Conservation (phyloP, 108 stramenopile species). For the Stephanodiscus minutulus region DNA sequence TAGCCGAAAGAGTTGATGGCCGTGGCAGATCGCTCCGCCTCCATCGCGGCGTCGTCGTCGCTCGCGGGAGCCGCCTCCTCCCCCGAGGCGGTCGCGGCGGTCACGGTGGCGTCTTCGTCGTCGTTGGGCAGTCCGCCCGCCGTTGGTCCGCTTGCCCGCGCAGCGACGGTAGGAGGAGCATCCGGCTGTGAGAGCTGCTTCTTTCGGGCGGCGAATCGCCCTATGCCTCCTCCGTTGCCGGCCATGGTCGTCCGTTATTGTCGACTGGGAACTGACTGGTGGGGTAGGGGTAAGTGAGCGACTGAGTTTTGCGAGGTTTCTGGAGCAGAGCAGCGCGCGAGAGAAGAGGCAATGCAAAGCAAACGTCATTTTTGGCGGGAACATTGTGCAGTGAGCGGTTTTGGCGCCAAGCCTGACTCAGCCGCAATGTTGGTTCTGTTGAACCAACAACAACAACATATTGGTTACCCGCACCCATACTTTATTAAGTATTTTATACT, state of each 20-base stretch:
- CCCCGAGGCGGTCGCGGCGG: background rate
- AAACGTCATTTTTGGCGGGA: too few species aligned
- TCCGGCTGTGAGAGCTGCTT: background rate
- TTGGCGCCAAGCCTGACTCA: too few species aligned
- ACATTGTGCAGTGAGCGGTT: too few species aligned
- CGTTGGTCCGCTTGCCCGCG: background rate
- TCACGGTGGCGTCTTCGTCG: background rate
- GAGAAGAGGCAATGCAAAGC: too few species aligned
- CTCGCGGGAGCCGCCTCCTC: background rate
- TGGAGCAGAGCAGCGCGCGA: too few species aligned
- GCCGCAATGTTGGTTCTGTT: too few species aligned
- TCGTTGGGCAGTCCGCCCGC: background rate
- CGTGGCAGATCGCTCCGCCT: background rate
- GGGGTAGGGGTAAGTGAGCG: too few species aligned
- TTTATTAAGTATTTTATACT: too few species aligned
- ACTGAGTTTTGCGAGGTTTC: too few species aligned
- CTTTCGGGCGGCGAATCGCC: slow-evolving; percentile 15
- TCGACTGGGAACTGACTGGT: too few species aligned
- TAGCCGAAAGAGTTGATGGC: background rate
- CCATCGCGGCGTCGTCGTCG: background rate
- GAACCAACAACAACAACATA: too few species aligned
- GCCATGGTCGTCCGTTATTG: slow-evolving; percentile 4
- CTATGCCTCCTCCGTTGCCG: slow-evolving; percentile 7
- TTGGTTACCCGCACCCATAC: too few species aligned
- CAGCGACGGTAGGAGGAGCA: background rate